Conservation (phyloP, 495 filamentous ascomycete genomes). For the Tuber aestivum region DNA sequence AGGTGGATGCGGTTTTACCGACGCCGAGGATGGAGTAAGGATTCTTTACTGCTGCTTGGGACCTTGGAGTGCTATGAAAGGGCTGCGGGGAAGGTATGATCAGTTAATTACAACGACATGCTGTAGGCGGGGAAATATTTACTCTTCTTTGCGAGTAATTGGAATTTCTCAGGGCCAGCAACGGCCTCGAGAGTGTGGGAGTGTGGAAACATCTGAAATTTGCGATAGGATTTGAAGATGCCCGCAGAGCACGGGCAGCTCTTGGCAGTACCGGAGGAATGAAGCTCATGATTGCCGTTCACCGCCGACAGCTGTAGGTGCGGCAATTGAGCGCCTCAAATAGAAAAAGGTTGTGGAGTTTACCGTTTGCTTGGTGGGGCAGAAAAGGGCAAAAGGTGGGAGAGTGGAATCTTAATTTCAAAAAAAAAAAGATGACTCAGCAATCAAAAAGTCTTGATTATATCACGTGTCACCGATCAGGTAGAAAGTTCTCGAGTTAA, state of each 20-base stretch:
- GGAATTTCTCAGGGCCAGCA: conserved; percentile 6
- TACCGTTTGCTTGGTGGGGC: conserved; percentile 6
- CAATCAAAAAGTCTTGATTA: conserved; percentile 8
- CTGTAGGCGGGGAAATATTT: conserved; percentile 5
- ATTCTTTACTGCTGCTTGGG: conserved; percentile 59
- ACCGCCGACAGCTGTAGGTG: background rate
- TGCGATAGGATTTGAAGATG: conserved; percentile 8
- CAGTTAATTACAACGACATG: background rate
- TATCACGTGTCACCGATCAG: conserved; percentile 18
- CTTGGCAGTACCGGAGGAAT: conserved; percentile 29
- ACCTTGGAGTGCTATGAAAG: conserved; percentile 66
- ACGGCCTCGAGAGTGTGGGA: conserved; percentile 21
- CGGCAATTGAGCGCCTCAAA: conserved; percentile 3
- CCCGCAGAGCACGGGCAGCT: conserved; percentile 25
- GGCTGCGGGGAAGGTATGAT: conserved; percentile 46
- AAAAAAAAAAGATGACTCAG: conserved; percentile 20
- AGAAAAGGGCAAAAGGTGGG: background rate
- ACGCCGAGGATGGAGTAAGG: conserved; percentile 88
- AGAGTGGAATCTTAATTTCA: background rate
- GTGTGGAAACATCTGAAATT: conserved; percentile 32
- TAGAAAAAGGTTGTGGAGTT: conserved; percentile 7
- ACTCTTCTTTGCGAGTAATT: conserved; percentile 24
- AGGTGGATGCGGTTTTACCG: conserved; percentile 64
- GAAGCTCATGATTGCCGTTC: conserved; percentile 28
- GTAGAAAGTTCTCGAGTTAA: conserved; percentile 32